Base-by-base conservation (phyloP, 129 eudicot genomes). In the Rutidosis leptorrhynchoides region DNA sequence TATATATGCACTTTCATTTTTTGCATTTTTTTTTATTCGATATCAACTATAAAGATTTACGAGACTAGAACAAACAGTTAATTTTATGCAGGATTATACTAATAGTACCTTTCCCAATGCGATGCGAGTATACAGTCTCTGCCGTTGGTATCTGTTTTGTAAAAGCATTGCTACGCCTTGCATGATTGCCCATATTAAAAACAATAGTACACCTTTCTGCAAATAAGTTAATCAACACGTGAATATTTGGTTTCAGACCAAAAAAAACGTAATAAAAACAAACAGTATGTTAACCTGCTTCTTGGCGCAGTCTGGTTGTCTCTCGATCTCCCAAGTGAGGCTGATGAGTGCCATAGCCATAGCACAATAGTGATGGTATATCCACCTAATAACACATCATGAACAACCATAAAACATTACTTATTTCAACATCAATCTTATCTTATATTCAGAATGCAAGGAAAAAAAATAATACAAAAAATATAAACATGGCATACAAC, bases 91-190 rank as follows among this genome's bases (percentile, higher is more conserved):
- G 10, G 32, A 25, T 52, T 49, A 23, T 58, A 30, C 17, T 49
- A 64, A 65, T 20, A 37, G 55, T 69, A 88, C 98, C 98, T 93
- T 93, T 62, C 98, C 98, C 20, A 93, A 78, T 7, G 98, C 98
- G 71, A 93, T 93, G 28, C 96, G 98, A 21, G 98, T 93, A 71
- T 93, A 93, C 7, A 93, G 87, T 76, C 98, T 93, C 64, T 88
- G 96, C 65, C 98, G 65, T 59, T 93, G 98, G 74, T 93, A 93
- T 80, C 96, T 81, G 66, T 93, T 93, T 78, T 93, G 98, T 68
- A 93, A 77, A 69, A 93, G 85, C 98, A 93, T 93, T 23, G 98
- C 92, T 53, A 93, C 81, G 40, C 96, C 98, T 88, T 93, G 98
- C 95, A 93, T 88, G 35, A 88, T 85, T 33, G 98, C 98, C 96